Percentiles rank a stretch among this genome's conserved stretches.
Evolutionary conservation across 2,329 filamentous ascomycete species (phyloP).

Genomic region (Blumeriella jaapii): DNA sequence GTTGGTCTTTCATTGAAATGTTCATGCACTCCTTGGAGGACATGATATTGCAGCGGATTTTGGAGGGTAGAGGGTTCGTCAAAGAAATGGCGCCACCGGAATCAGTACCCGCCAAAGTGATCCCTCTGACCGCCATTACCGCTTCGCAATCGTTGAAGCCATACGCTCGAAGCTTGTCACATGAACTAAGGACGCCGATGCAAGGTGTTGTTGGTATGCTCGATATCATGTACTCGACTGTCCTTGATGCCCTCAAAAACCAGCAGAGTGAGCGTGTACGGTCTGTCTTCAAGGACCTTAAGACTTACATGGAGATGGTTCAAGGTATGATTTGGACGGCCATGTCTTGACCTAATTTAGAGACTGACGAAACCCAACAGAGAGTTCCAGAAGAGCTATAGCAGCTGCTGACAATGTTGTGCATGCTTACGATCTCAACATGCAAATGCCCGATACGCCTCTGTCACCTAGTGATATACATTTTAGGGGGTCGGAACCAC

Average conservation of each 20-base stretch:
- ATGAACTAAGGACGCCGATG: conserved; percentile 63
- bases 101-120: conserved; percentile 30
- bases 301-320: conserved; percentile 58
- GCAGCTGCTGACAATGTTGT: conserved; percentile 68
- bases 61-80: conserved; percentile 39
- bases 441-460: conserved; percentile 58
- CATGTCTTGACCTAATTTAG: not conserved
- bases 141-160: conserved; percentile 55
- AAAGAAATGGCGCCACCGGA: conserved; percentile 24
- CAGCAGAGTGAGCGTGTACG: conserved; percentile 39
- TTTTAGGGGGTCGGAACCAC: not conserved
- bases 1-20: conserved; percentile 58
- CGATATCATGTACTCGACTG: conserved; percentile 64
- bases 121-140: conserved; percentile 44
- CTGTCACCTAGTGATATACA: conserved; percentile 19
- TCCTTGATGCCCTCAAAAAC: conserved; percentile 51
- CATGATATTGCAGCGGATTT: conserved; percentile 45
- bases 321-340: conserved; percentile 38
- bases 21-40: conserved; percentile 59
- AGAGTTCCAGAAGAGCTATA: conserved; percentile 59
- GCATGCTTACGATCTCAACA: conserved; percentile 64
- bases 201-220: conserved; percentile 67
- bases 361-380: conserved; percentile 28
- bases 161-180: conserved; percentile 60
- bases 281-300: conserved; percentile 48